Percentiles rank a stretch among this genome's conserved stretches.
phyloP scores from a whole-genome alignment of 2,329 filamentous ascomycete genomes.

The Metarhizium robertsii region DNA sequence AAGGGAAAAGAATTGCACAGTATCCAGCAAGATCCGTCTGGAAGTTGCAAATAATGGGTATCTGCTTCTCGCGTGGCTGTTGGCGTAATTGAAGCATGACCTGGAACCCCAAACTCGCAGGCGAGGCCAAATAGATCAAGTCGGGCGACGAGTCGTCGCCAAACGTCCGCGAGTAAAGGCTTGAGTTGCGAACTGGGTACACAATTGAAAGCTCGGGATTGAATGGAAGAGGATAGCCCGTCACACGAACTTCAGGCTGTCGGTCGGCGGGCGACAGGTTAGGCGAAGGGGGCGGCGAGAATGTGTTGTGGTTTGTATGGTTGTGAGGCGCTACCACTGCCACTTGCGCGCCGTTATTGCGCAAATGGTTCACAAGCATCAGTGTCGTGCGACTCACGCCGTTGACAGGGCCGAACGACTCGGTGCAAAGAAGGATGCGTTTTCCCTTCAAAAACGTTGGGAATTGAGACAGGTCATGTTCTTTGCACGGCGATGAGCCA shows the following conservation, averaged over 20 bases:
- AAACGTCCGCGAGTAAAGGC: slow-evolving; percentile 52
- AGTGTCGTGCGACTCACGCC: slow-evolving; percentile 63
- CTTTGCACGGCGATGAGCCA: slow-evolving; percentile 10
- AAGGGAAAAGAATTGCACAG: slow-evolving; percentile 58
- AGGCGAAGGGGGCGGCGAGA: slow-evolving; percentile 32
- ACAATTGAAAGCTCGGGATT: slow-evolving; percentile 63
- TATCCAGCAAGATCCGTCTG: slow-evolving; percentile 64
- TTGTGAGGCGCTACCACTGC: slow-evolving; percentile 57
- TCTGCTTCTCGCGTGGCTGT: slow-evolving; percentile 41
- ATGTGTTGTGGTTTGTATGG: slow-evolving; percentile 44
- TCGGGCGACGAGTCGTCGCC: slow-evolving; percentile 43
- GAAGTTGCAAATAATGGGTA: slow-evolving; percentile 58
- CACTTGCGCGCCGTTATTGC: slow-evolving; percentile 53
- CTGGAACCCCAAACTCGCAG: slow-evolving; percentile 61
- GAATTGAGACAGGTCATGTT: slow-evolving; percentile 35
- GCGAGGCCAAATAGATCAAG: slow-evolving; percentile 60
- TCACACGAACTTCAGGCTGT: slow-evolving; percentile 45
- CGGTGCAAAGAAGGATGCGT: slow-evolving; percentile 57
- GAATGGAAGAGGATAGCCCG: slow-evolving; percentile 59
- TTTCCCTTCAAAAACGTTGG: slow-evolving; percentile 45
- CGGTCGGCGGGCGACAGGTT: slow-evolving; percentile 21
- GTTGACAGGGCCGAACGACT: slow-evolving; percentile 64
- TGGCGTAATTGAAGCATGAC: slow-evolving; percentile 60
- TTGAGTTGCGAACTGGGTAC: slow-evolving; percentile 57
- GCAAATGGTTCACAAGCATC: slow-evolving; percentile 59